These are phyloP conservation scores for Kodamaea restingae DNA, from an alignment of 805 yeast species.

Conservation along the genomic window DNA sequence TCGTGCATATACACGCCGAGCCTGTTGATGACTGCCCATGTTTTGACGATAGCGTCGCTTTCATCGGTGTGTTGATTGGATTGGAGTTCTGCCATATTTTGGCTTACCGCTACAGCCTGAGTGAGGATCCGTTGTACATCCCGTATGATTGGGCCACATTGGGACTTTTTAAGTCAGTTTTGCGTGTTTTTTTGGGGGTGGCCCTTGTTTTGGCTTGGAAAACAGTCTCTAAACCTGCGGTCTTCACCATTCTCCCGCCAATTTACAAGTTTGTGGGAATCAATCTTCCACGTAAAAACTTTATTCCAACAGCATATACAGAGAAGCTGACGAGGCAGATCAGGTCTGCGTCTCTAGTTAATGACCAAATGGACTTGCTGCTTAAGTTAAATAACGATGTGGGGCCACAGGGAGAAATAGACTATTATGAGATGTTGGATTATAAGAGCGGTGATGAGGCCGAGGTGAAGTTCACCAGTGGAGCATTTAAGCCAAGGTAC, in stretches of 20 bases:
- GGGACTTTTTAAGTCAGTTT: slow-evolving; percentile 39
- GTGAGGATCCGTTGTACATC: slow-evolving; percentile 31
- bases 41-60: slow-evolving; percentile 91
- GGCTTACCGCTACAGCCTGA: slow-evolving; percentile 12
- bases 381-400: slow-evolving; percentile 24
- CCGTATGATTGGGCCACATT: slow-evolving; percentile 39
- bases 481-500: slow-evolving; percentile 57
- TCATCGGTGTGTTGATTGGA: slow-evolving; percentile 83
- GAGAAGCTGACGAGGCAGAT: slow-evolving; percentile 29
- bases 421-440: slow-evolving; percentile 38
- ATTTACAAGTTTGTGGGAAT: slow-evolving; percentile 43
- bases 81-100: slow-evolving; percentile 61
- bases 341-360: slow-evolving; percentile 34
- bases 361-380: slow-evolving; percentile 8
- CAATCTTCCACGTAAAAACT: slow-evolving; percentile 37
- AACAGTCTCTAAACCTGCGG: slow-evolving; percentile 59
- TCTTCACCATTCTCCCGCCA: slow-evolving; percentile 57
- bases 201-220: slow-evolving; percentile 69
- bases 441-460: slow-evolving; percentile 17
- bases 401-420: slow-evolving; percentile 39
- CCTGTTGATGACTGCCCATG: slow-evolving; percentile 96
- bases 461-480: slow-evolving; percentile 27
- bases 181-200: slow-evolving; percentile 62
- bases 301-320: slow-evolving; percentile 36
- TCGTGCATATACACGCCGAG: slow-evolving; percentile 68